Percentiles rank a stretch among this genome's conserved stretches.
Conservation (phyloP, 495 filamentous ascomycete species). For the Trichoderma asperelloides region DNA sequence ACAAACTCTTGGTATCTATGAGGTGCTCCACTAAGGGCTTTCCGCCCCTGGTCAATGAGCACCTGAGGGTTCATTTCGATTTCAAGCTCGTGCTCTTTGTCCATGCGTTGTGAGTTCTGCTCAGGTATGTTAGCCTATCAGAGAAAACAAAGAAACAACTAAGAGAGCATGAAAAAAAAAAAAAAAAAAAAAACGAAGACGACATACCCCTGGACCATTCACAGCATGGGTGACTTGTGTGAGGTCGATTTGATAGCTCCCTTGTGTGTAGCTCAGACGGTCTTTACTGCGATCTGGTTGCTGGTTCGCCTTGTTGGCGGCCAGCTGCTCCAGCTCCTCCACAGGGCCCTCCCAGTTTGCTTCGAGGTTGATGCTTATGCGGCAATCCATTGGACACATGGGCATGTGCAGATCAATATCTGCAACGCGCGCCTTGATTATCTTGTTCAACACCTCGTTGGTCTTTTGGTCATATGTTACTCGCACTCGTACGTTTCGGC, state of each 20-base stretch:
- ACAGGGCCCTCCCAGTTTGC: constrained; percentile 70
- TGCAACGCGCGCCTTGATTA: constrained; percentile 79
- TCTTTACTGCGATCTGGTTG: constrained; percentile 69
- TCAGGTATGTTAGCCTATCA: constrained; percentile 9
- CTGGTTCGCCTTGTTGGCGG: constrained; percentile 28
- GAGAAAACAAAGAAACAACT: background rate
- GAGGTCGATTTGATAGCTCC: constrained; percentile 77
- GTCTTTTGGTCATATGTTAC: constrained; percentile 70
- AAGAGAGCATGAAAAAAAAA: background rate
- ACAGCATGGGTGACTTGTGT: constrained; percentile 61
- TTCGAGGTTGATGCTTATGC: constrained; percentile 85
- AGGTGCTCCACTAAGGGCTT: constrained; percentile 45
- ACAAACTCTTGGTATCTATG: constrained; percentile 68
- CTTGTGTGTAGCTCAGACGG: constrained; percentile 77
- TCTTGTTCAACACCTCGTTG: constrained; percentile 64
- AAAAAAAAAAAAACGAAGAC: background rate
- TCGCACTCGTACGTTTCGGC: constrained; percentile 54
- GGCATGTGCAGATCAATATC: constrained; percentile 77
- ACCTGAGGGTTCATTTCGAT: constrained; percentile 65
- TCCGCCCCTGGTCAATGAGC: constrained; percentile 59
- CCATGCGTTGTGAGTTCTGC: constrained; percentile 30
- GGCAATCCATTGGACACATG: constrained; percentile 63
- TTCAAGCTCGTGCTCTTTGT: constrained; percentile 84
- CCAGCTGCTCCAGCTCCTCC: constrained; percentile 38
- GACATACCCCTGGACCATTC: constrained; percentile 41